These are phyloP conservation scores for Bassia scoparia DNA, from an alignment of 148 eudicot genomes.

Conservation along the genomic window DNA sequence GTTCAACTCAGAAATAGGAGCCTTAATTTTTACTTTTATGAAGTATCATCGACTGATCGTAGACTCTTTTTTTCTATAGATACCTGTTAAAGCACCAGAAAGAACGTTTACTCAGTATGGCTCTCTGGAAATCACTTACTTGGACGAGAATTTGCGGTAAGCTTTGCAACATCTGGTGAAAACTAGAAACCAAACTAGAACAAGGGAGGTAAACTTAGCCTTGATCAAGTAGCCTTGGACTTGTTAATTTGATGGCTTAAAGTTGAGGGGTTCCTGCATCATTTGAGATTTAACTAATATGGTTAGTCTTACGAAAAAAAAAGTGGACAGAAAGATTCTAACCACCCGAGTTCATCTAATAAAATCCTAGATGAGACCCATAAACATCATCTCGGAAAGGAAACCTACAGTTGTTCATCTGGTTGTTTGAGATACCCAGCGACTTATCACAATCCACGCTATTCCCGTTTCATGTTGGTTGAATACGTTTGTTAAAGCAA, in stretches of 20 bases:
- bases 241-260: background rate
- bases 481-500: background rate
- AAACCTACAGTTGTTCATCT: too few species aligned
- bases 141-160: conserved; percentile 84
- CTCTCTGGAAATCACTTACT: conserved; percentile 71
- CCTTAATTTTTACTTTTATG: background rate
- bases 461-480: background rate
- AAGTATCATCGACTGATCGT: background rate
- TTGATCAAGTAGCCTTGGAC: background rate
- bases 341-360: too few species aligned
- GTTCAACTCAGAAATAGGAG: background rate
- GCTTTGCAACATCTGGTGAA: conserved; percentile 8
- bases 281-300: background rate
- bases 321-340: too few species aligned
- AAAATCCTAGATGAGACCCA: too few species aligned
- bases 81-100: conserved; percentile 87
- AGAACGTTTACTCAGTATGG: conserved; percentile 61
- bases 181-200: background rate
- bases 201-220: background rate
- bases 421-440: background rate
- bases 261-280: background rate
- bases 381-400: too few species aligned
- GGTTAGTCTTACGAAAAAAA: too few species aligned
- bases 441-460: background rate
- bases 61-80: conserved; percentile 28